Evolutionary conservation across 2,329 filamentous ascomycete species (phyloP).

Genomic region (Cercospora janseana): DNA sequence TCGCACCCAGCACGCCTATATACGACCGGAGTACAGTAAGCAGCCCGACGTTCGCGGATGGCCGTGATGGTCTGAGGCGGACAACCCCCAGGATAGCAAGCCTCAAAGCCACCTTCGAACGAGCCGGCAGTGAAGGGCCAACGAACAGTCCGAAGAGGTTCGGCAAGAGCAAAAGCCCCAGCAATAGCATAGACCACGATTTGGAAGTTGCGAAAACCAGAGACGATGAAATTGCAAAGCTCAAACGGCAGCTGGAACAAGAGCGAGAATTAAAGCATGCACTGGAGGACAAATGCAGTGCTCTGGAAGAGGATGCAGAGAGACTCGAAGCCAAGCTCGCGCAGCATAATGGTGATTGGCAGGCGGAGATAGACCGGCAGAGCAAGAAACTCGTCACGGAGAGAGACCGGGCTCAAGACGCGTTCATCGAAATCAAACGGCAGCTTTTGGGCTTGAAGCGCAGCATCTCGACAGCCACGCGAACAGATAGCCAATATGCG

Average conservation of each 20-base stretch:
- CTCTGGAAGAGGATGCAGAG: constrained; percentile 24
- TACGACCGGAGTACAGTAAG: constrained; percentile 9
- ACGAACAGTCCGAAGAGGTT: constrained; percentile 12
- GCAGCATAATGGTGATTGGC: constrained; percentile 20
- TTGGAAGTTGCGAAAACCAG: constrained; percentile 15
- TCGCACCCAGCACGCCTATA: background rate
- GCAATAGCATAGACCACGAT: constrained; percentile 17
- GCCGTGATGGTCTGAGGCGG: constrained; percentile 21
- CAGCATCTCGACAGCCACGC: constrained; percentile 66
- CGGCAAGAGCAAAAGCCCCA: constrained; percentile 22
- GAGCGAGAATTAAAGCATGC: constrained; percentile 27
- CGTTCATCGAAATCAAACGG: constrained; percentile 37
- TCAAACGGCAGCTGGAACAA: constrained; percentile 26
- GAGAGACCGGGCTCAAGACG: constrained; percentile 21
- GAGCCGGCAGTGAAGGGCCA: constrained; percentile 13
- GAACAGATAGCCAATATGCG: constrained; percentile 59
- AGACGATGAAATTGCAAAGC: constrained; percentile 25
- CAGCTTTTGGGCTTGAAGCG: constrained; percentile 69
- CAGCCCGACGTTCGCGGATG: constrained; percentile 13
- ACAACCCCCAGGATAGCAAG: constrained; percentile 34
- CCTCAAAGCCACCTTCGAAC: constrained; percentile 33
- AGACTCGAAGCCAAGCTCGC: constrained; percentile 15
- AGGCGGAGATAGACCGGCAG: constrained; percentile 18
- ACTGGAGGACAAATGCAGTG: constrained; percentile 25
- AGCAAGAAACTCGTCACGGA: constrained; percentile 10